Base-by-base conservation (phyloP, 139 green algal genomes). In the Volvox africanus region DNA sequence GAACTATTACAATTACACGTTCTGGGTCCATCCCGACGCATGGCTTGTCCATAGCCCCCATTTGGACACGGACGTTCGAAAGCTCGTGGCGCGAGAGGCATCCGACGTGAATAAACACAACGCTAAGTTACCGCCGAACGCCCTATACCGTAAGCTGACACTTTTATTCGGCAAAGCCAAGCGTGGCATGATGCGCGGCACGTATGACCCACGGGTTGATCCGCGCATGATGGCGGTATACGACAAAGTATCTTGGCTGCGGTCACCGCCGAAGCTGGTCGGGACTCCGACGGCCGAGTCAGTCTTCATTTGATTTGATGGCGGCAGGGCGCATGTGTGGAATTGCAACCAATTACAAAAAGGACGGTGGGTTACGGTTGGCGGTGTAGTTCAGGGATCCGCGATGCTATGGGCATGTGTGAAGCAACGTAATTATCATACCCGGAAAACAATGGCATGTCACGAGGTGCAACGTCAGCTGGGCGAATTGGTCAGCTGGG, bases 11-110 rank as follows among this genome's bases (percentile, higher is more conserved):
- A 90, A 88, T 73, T 91, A 89, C 86, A 91, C 61, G 16, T 93
- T 94, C 65, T 62, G 77, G 81, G 69, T 91, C 24, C 81, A 93
- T 82, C 87, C 89, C 0, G 3, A 1, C 44, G 87, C 86, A 1
- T 94, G 92, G 92, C 73, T 94, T n/a, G 86, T 93, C 50, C 92
- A 94, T 68, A 69, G 67, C 24, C 92, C 92, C 2, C 92, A 94
- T 44, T 35, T 55, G 2, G 92, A 93, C 80, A 92, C 89, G 18
- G 71, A 82, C 28, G 89, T 92, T 6, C 91, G 91, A 3, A 93
- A 93, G 73, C 28, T 91, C 61, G 92, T 94, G 35, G 88, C 92
- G 26, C 36, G 68, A 0, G 77, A 94, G 78, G 92, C 92, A 2
- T 78, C 26, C 17, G 50, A 92, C 50, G 88, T 88, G 19, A 82